Percentiles rank a stretch among this genome's conserved stretches.
phyloP scores from a whole-genome alignment of 805 yeast genomes.

The Pichia manshurica region DNA sequence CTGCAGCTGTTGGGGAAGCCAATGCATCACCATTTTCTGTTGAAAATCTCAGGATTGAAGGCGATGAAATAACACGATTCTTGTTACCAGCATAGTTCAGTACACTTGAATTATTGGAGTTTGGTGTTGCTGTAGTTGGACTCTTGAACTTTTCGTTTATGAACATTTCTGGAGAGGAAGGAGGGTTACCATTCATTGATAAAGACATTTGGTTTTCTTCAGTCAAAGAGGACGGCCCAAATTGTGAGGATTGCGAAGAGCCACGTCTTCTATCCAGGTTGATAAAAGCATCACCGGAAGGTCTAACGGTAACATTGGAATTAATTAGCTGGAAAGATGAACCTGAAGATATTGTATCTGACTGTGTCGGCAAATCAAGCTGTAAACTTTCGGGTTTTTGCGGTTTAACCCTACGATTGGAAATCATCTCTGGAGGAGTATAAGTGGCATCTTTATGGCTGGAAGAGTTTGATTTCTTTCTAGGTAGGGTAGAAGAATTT shows the following conservation, averaged over 20 bases:
- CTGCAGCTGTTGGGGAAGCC: not conserved
- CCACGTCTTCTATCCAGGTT: conserved; percentile 8
- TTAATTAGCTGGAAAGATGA: conserved; percentile 6
- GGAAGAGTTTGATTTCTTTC: not conserved
- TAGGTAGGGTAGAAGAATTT: not conserved
- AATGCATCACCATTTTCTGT: not conserved
- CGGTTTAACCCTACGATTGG: conserved; percentile 38
- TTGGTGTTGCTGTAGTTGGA: not conserved
- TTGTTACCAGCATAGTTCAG: not conserved
- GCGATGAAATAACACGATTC: not conserved
- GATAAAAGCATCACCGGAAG: conserved; percentile 9
- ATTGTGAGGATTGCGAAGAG: conserved; percentile 7
- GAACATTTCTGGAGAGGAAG: conserved; percentile 23
- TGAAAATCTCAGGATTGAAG: not conserved
- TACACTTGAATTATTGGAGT: not conserved
- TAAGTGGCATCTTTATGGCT: conserved; percentile 16
- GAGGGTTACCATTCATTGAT: conserved; percentile 11
- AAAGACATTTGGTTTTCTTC: conserved; percentile 3
- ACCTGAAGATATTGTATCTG: not conserved
- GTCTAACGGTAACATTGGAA: conserved; percentile 2
- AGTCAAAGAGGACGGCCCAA: conserved; percentile 7
- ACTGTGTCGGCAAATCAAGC: not conserved
- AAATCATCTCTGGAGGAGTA: conserved; percentile 63
- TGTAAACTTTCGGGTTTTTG: conserved; percentile 2
- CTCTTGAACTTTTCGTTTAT: conserved; percentile 21